These are phyloP conservation scores for Candida sanyaensis DNA, from an alignment of 1,139 yeast genomes.

Conservation along the genomic window DNA sequence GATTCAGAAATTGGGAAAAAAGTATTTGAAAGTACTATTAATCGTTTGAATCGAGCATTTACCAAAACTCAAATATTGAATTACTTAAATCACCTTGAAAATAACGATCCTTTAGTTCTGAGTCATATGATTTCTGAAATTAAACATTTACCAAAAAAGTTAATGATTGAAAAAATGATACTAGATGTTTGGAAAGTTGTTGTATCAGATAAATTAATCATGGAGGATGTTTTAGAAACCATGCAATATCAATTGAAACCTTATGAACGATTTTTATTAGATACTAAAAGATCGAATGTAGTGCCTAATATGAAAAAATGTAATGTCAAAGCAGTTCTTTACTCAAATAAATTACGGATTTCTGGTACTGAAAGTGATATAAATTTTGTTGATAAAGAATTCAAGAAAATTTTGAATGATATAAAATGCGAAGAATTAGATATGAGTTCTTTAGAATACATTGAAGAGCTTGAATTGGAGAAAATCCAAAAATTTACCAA, in stretches of 20 bases:
- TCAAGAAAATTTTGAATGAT: slow-evolving; percentile 3
- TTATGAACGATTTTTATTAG: slow-evolving; percentile 48
- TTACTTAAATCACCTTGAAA: slow-evolving; percentile 16
- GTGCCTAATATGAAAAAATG: slow-evolving; percentile 2
- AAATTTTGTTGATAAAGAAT: slow-evolving; percentile 4
- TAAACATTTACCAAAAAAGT: slow-evolving; percentile 11
- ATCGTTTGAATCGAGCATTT: slow-evolving; percentile 19
- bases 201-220: slow-evolving; percentile 28
- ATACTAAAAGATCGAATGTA: slow-evolving; percentile 4
- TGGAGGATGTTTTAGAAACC: slow-evolving; percentile 40
- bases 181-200: slow-evolving; percentile 40
- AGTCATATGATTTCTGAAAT: slow-evolving; percentile 7
- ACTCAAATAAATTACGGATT: slow-evolving; percentile 2
- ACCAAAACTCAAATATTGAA: slow-evolving; percentile 22
- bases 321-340: slow-evolving; percentile 3
- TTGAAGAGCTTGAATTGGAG: slow-evolving; percentile 24
- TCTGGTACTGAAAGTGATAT: slow-evolving; percentile 7
- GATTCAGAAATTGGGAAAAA: slow-evolving; percentile 12
- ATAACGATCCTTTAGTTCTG: not conserved
- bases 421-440: slow-evolving; percentile 31
- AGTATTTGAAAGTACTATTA: slow-evolving; percentile 13
- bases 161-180: slow-evolving; percentile 27
- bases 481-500: slow-evolving; percentile 34
- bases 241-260: slow-evolving; percentile 6
- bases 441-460: slow-evolving; percentile 28